phyloP scores from a whole-genome alignment of 306 rosid species.

The Pachyrhizus erosus region DNA sequence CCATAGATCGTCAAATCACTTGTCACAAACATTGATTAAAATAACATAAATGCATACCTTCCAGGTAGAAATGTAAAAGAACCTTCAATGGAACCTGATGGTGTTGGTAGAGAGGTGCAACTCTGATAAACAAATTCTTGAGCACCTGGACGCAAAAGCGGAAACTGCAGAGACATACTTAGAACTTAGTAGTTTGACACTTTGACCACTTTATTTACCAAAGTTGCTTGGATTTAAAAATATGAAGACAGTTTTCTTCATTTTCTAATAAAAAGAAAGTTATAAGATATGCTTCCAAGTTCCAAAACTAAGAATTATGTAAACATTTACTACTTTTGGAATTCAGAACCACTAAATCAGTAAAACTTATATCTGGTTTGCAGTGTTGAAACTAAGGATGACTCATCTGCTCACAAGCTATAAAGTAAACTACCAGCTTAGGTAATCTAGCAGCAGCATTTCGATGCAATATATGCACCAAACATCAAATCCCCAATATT shows the following conservation, averaged over 20 bases:
- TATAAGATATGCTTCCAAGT: background rate
- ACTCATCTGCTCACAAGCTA: slow-evolving; percentile 4
- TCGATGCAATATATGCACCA: slow-evolving; percentile 19
- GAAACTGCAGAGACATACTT: slow-evolving; percentile 65
- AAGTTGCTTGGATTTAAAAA: slow-evolving; percentile 1
- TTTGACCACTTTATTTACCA: background rate
- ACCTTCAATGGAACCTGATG: slow-evolving; percentile 85
- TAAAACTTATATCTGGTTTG: slow-evolving; percentile 12
- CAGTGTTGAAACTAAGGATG: slow-evolving; percentile 9
- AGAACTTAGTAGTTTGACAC: slow-evolving; percentile 6
- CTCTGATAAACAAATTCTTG: slow-evolving; percentile 88
- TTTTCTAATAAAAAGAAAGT: background rate
- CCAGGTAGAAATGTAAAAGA: slow-evolving; percentile 94
- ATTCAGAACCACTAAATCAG: slow-evolving; percentile 29
- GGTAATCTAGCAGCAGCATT: slow-evolving; percentile 8
- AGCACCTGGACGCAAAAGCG: slow-evolving; percentile 71
- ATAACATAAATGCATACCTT: slow-evolving; percentile 59
- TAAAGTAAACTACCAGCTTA: slow-evolving; percentile 7
- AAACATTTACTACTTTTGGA: background rate
- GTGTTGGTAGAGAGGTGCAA: slow-evolving; percentile 55
- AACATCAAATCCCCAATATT: slow-evolving; percentile 23
- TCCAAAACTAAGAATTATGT: slow-evolving; percentile 9
- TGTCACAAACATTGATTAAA: background rate
- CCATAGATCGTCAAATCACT: slow-evolving; percentile 19
- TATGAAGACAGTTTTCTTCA: background rate